phyloP scores from a whole-genome alignment of 2,329 filamentous ascomycete genomes.

The Paracorniculantispora psalliotae region DNA sequence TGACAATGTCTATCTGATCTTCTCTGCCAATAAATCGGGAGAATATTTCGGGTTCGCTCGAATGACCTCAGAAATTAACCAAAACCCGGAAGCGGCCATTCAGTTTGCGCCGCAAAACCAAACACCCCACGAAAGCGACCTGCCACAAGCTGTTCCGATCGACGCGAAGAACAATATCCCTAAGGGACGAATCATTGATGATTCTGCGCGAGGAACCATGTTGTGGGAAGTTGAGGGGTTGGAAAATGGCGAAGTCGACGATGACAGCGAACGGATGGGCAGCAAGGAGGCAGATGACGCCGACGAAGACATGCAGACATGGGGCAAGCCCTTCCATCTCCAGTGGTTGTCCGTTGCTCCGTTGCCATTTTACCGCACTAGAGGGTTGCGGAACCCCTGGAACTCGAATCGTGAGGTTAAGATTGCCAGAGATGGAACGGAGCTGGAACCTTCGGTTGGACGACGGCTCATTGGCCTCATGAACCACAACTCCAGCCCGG shows the following conservation, averaged over 20 bases:
- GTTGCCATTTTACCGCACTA: conserved; percentile 82
- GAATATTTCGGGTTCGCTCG: conserved; percentile 95
- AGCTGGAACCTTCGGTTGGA: conserved; percentile 79
- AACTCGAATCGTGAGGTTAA: conserved; percentile 95
- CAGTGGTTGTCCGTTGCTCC: conserved; percentile 83
- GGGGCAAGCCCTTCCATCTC: conserved; percentile 87
- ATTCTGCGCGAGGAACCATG: conserved; percentile 88
- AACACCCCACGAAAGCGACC: conserved; percentile 53
- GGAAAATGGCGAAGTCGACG: conserved; percentile 45
- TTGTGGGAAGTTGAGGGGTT: conserved; percentile 85
- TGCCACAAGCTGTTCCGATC: conserved; percentile 75
- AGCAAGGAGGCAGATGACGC: conserved; percentile 37
- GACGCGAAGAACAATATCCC: conserved; percentile 73
- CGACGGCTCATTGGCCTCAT: conserved; percentile 75
- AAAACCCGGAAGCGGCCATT: conserved; percentile 65
- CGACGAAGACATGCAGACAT: conserved; percentile 57
- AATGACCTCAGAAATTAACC: conserved; percentile 79
- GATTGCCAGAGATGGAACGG: conserved; percentile 90
- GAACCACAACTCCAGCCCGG: conserved; percentile 38
- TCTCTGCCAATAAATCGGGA: conserved; percentile 95
- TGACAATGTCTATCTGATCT: conserved; percentile 85
- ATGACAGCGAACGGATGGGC: conserved; percentile 33
- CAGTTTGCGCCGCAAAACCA: conserved; percentile 64
- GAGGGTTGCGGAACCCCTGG: conserved; percentile 86
- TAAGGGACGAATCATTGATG: conserved; percentile 82